These are phyloP conservation scores for Carex parvula DNA, from an alignment of 176 grass and related monocot species.

Conservation along the genomic window DNA sequence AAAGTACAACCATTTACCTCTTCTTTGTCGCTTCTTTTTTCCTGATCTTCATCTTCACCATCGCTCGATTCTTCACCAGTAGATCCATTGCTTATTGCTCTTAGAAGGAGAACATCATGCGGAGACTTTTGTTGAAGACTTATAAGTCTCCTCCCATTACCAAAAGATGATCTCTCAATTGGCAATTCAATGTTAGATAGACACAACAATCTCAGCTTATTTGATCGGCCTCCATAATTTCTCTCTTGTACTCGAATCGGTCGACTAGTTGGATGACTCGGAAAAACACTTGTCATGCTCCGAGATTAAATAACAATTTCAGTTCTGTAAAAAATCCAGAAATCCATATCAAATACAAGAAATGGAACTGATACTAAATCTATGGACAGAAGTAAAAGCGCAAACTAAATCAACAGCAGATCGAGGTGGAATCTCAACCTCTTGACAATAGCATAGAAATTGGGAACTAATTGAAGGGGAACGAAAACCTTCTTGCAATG, in stretches of 20 bases:
- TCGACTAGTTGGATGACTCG: constrained; percentile 29
- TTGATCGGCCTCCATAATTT: constrained; percentile 14
- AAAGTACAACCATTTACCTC: constrained; percentile 20
- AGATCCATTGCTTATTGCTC: constrained; percentile 27
- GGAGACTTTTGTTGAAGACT: constrained; percentile 9
- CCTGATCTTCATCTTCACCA: constrained; percentile 29
- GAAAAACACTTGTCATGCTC: constrained; percentile 49
- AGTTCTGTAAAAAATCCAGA: neutral
- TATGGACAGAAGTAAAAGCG: neutral
- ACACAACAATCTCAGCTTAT: constrained; percentile 24
- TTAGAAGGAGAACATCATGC: neutral
- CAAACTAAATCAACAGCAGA: neutral
- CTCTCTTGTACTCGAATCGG: constrained; percentile 25
- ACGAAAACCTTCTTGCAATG: neutral
- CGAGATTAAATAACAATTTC: neutral
- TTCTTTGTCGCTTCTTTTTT: constrained; percentile 29
- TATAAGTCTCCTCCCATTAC: neutral
- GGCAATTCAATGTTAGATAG: constrained; percentile 19
- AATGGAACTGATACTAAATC: neutral
- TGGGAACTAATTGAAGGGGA: neutral
- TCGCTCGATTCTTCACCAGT: constrained; percentile 33
- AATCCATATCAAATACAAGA: neutral
- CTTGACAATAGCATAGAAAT: neutral
- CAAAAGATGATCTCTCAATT: neutral
- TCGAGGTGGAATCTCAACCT: neutral